phyloP scores from a whole-genome alignment of 2,329 filamentous ascomycete species.

The Dendrostoma leiphaemia region DNA sequence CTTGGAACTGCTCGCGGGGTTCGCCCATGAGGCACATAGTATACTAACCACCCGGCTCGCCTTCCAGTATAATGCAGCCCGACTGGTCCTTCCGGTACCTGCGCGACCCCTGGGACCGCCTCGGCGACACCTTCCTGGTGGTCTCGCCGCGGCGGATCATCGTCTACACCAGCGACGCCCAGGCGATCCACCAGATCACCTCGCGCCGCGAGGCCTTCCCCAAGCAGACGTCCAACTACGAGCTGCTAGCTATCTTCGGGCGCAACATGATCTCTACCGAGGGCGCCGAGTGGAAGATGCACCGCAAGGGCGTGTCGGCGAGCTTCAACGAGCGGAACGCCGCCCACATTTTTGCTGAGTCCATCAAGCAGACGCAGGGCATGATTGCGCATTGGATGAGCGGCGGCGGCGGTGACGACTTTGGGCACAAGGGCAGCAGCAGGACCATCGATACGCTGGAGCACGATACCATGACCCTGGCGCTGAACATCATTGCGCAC shows the following conservation, averaged over 20 bases:
- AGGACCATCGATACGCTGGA: slow-evolving; percentile 55
- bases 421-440: slow-evolving; percentile 29
- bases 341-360: slow-evolving; percentile 59
- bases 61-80: slow-evolving; percentile 48
- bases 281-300: slow-evolving; percentile 66
- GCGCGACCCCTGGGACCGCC: slow-evolving; percentile 54
- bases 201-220: slow-evolving; percentile 68
- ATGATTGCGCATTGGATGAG: slow-evolving; percentile 60
- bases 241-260: slow-evolving; percentile 63
- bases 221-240: slow-evolving; percentile 62
- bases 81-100: slow-evolving; percentile 59
- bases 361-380: slow-evolving; percentile 59
- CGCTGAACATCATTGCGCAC: slow-evolving; percentile 57
- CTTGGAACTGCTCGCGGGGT: background rate
- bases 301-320: slow-evolving; percentile 69
- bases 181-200: slow-evolving; percentile 64
- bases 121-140: slow-evolving; percentile 64
- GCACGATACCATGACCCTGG: slow-evolving; percentile 63
- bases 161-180: slow-evolving; percentile 61
- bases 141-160: slow-evolving; percentile 55
- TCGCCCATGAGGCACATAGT: too few species aligned
- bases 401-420: slow-evolving; percentile 26
- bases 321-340: slow-evolving; percentile 78
- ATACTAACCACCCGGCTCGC: background rate
- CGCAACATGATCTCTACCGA: slow-evolving; percentile 71